Evolutionary conservation across 805 yeast genomes (phyloP).

Genomic region (Lachancea cidri): DNA sequence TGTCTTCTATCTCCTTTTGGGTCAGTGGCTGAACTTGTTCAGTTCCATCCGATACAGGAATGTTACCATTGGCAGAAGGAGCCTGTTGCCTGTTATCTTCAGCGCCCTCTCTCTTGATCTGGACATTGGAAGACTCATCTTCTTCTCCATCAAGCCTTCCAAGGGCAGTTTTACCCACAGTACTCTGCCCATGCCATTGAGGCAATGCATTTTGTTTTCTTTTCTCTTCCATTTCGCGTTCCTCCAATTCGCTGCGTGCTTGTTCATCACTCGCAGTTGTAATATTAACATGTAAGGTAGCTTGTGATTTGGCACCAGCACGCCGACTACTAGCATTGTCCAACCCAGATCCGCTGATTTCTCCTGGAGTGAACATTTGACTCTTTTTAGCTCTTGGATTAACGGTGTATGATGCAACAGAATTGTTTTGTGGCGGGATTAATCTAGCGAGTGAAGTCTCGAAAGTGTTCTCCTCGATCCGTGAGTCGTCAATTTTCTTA

Average conservation of each 20-base stretch:
- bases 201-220: constrained; percentile 92
- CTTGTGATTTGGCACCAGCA: constrained; percentile 63
- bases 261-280: constrained; percentile 81
- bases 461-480: constrained; percentile 82
- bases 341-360: constrained; percentile 29
- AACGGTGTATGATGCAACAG: constrained; percentile 65
- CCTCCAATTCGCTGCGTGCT: constrained; percentile 57
- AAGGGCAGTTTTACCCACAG: constrained; percentile 67
- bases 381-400: constrained; percentile 41
- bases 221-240: constrained; percentile 62
- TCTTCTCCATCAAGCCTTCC: constrained; percentile 54
- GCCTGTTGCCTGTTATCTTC: constrained; percentile 13
- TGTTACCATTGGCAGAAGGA: constrained; percentile 11
- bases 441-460: constrained; percentile 78
- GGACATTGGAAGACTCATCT: constrained; percentile 22
- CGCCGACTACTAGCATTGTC: constrained; percentile 40
- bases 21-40: constrained; percentile 14
- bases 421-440: constrained; percentile 74
- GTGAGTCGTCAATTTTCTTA: constrained; percentile 74
- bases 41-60: constrained; percentile 11
- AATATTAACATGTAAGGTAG: constrained; percentile 85
- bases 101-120: constrained; percentile 14
- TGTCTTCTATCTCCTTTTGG: constrained; percentile 45
- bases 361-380: constrained; percentile 40
- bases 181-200: constrained; percentile 89